A percentile compares a stretch with the other conserved stretches of the same genome.
phyloP scores from a whole-genome alignment of 2,329 filamentous ascomycete species.

The Sphaceloma murrayae region DNA sequence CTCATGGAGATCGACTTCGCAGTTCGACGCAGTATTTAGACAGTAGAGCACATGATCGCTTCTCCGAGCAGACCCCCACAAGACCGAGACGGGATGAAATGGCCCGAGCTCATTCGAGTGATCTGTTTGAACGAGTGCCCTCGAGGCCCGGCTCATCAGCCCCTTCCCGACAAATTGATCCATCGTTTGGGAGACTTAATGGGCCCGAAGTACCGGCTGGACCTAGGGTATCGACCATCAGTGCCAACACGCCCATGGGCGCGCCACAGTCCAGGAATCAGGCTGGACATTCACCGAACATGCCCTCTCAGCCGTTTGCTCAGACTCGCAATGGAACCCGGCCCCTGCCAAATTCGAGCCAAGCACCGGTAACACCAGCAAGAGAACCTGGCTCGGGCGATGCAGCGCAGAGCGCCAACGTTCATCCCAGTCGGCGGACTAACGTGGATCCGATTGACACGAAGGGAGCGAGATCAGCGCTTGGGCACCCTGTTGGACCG shows the following conservation, averaged over 20 bases:
- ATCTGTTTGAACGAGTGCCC: too few species aligned
- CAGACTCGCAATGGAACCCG: conserved; percentile 15
- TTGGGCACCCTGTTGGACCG: conserved; percentile 20
- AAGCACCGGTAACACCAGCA: conserved; percentile 24
- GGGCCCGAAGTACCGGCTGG: conserved; percentile 45
- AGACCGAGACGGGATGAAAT: conserved; percentile 38
- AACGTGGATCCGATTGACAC: conserved; percentile 22
- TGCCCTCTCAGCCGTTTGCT: conserved; percentile 24
- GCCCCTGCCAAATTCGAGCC: too few species aligned
- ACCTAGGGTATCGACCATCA: conserved; percentile 33
- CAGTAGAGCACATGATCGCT: conserved; percentile 23
- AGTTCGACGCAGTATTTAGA: conserved; percentile 21
- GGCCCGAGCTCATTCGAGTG: not conserved
- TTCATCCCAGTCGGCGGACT: conserved; percentile 27
- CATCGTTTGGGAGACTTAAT: conserved; percentile 42
- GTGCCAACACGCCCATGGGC: conserved; percentile 24
- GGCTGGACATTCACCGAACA: conserved; percentile 31
- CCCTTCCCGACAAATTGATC: conserved; percentile 27
- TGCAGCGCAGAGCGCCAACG: conserved; percentile 16
- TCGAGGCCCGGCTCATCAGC: not conserved
- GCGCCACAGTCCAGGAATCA: conserved; percentile 26
- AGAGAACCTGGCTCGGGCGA: conserved; percentile 23
- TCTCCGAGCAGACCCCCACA: conserved; percentile 38
- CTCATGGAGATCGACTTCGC: conserved; percentile 30
- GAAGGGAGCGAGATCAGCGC: conserved; percentile 23